These are phyloP conservation scores for Penicillium mononematosum DNA, from an alignment of 495 filamentous ascomycete genomes.

Conservation along the genomic window DNA sequence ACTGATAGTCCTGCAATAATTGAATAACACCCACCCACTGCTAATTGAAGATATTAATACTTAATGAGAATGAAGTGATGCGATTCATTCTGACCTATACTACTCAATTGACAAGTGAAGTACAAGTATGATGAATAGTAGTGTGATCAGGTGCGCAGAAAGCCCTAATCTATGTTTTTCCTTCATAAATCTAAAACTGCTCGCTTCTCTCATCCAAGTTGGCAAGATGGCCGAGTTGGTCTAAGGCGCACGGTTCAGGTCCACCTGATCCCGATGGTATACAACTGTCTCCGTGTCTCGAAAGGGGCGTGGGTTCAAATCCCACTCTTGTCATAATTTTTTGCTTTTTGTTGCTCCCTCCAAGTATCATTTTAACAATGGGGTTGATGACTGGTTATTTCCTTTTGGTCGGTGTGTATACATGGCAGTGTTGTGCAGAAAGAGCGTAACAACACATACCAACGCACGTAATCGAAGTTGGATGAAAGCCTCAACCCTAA, in stretches of 20 bases:
- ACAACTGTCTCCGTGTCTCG: conserved; percentile 19
- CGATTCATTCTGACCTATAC: conserved; percentile 29
- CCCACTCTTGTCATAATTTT: conserved; percentile 29
- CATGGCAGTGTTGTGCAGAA: too few relatives aligned
- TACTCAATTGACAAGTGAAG: too few relatives aligned
- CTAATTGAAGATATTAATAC: too few relatives aligned
- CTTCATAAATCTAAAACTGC: background rate
- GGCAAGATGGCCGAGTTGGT: conserved; percentile 36
- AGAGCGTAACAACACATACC: background rate
- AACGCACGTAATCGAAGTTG: background rate
- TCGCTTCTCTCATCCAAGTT: background rate
- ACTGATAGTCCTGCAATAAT: too few relatives aligned
- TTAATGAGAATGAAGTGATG: conserved; percentile 19
- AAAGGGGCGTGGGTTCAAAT: conserved; percentile 33
- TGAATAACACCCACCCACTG: too few relatives aligned
- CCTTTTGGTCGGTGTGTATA: too few relatives aligned
- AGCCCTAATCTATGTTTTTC: conserved; percentile 10
- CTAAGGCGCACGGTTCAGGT: conserved; percentile 34
- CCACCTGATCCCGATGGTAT: conserved; percentile 24
- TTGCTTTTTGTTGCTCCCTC: background rate
- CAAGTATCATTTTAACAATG: too few relatives aligned
- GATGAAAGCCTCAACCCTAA: background rate
- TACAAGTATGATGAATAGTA: too few relatives aligned
- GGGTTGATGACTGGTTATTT: too few relatives aligned
- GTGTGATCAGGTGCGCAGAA: background rate